Evolutionary conservation across 345 rosid genomes (phyloP).

Genomic region (Kandelia obovata): DNA sequence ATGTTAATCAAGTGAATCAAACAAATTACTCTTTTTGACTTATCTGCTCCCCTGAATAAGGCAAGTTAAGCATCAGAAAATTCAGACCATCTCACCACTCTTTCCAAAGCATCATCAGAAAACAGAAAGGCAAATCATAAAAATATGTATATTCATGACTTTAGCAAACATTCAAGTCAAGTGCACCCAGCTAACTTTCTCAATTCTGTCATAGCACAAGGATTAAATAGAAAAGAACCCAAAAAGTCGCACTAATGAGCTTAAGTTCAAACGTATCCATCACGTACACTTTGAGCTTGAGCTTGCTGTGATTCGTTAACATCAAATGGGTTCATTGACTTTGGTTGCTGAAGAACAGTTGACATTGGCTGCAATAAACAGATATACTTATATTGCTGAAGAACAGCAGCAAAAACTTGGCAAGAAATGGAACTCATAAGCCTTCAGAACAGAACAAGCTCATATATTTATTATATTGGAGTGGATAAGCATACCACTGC

Average conservation of each 20-base stretch:
- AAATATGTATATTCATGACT: too few relatives aligned
- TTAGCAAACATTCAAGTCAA: too few relatives aligned
- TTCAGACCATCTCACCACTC: too few relatives aligned
- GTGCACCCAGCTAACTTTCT: too few relatives aligned
- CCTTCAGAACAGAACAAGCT: conserved; percentile 10
- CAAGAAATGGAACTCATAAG: conserved; percentile 6
- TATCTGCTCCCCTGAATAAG: too few relatives aligned
- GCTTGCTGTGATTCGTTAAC: conserved; percentile 41
- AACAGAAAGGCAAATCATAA: not conserved
- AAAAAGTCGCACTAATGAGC: not conserved
- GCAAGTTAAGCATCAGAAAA: too few relatives aligned
- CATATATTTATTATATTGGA: conserved; percentile 3
- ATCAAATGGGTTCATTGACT: conserved; percentile 88
- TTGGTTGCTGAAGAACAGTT: conserved; percentile 44
- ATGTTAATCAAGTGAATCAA: not conserved
- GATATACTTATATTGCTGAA: conserved; percentile 29
- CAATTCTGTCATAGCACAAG: not conserved
- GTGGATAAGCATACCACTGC: conserved; percentile 42
- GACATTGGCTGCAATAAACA: conserved; percentile 49
- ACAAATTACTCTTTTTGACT: too few relatives aligned
- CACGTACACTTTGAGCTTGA: conserved; percentile 58
- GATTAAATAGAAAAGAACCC: not conserved
- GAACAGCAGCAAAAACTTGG: conserved; percentile 15
- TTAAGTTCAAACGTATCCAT: conserved; percentile 17
- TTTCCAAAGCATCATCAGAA: too few relatives aligned